Conservation (phyloP, 306 rosid genomes). For the Benincasa hispida region DNA sequence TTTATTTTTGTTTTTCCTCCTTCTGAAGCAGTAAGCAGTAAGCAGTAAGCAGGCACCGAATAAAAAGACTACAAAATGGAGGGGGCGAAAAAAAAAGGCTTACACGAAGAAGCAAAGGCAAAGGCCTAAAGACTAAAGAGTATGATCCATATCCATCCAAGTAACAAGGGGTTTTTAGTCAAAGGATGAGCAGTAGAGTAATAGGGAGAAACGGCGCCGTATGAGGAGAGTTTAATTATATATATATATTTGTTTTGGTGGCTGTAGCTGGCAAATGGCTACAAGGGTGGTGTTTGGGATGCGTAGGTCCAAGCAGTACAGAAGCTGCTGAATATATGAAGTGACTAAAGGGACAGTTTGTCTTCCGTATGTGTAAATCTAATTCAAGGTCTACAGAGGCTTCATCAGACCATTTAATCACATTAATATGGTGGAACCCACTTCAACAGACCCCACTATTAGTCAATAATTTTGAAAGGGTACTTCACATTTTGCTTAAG, state of each 20-base stretch:
- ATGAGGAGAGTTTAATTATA: background rate
- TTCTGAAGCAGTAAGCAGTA: background rate
- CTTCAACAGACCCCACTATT: constrained; percentile 5
- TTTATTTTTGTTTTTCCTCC: background rate
- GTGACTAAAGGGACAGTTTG: constrained; percentile 60
- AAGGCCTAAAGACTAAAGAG: background rate
- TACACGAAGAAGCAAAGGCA: background rate
- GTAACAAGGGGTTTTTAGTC: background rate
- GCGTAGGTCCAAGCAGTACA: constrained; percentile 35
- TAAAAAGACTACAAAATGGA: constrained; percentile 6
- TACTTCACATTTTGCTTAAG: background rate
- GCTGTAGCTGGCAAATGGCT: background rate
- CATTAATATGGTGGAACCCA: constrained; percentile 25
- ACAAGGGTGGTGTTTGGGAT: background rate
- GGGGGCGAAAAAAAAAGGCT: background rate
- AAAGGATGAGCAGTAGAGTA: background rate
- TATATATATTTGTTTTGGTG: background rate
- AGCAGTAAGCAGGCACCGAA: constrained; percentile 4
- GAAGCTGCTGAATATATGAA: constrained; percentile 44
- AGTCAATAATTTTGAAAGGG: constrained; percentile 14
- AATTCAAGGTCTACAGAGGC: constrained; percentile 16
- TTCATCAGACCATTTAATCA: constrained; percentile 11
- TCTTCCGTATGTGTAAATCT: constrained; percentile 41
- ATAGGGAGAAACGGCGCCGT: constrained; percentile 2
- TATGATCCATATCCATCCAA: background rate